Percentiles rank a stretch among this genome's conserved stretches.
These are phyloP conservation scores for Scenedesmus sp. DNA, from an alignment of 163 green algal genomes.

Conservation along the genomic window DNA sequence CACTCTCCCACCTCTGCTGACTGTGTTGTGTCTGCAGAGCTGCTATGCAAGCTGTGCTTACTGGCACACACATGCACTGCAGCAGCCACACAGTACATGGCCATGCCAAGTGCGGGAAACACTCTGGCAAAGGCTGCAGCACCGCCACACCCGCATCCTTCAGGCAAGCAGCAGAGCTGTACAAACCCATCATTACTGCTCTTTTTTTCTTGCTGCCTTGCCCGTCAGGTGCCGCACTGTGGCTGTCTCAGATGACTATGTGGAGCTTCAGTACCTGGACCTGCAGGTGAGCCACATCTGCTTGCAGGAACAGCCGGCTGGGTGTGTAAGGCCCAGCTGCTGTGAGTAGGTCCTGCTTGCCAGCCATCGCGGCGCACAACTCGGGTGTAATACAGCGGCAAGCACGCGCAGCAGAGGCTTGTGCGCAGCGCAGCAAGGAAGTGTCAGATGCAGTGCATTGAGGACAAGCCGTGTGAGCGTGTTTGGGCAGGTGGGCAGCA, in stretches of 20 bases:
- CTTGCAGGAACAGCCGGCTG: background rate
- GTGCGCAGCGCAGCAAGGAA: no score
- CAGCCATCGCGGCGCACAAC: background rate
- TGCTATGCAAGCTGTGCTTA: background rate
- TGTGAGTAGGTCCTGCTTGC: background rate
- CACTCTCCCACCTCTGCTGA: background rate
- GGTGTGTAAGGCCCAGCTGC: background rate
- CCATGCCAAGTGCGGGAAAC: no score
- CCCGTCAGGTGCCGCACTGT: background rate
- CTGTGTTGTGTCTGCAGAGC: background rate
- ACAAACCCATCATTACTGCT: background rate
- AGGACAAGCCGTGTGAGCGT: no score
- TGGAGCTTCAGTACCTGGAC: slow-evolving; percentile 36
- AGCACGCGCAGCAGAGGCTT: background rate
- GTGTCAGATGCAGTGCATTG: no score
- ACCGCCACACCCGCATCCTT: background rate
- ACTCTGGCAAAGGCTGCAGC: background rate
- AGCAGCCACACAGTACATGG: background rate
- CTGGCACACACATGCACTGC: background rate
- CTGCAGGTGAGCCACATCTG: background rate
- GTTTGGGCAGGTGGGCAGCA: no score
- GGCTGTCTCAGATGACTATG: background rate
- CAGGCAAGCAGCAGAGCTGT: background rate
- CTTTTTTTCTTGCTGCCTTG: background rate
- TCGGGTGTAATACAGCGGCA: background rate